Conservation (phyloP, 192 early-diverging fungal genomes). For the Coemansia aciculifera region DNA sequence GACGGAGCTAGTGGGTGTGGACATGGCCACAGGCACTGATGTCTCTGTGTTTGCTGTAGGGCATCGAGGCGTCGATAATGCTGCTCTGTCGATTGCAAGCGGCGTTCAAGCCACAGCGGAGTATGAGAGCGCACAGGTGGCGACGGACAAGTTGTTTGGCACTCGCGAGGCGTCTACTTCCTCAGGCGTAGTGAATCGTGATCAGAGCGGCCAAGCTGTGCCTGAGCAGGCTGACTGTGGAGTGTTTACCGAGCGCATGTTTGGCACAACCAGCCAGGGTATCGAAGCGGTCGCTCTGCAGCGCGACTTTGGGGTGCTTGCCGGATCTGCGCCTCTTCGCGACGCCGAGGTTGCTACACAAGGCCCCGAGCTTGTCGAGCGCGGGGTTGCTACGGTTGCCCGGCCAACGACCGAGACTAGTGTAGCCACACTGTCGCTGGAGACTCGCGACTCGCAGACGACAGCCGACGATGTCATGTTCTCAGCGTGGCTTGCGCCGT, state of each 20-base stretch:
- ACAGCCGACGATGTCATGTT: conserved; percentile 28
- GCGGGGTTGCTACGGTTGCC: conserved; percentile 22
- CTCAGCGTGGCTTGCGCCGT: conserved; percentile 39
- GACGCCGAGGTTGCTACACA: conserved; percentile 24
- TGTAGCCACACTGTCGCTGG: conserved; percentile 6
- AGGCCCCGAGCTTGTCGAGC: conserved; percentile 21
- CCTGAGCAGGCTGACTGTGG: conserved; percentile 12
- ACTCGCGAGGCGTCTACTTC: background rate
- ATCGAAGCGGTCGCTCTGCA: conserved; percentile 18
- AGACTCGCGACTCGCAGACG: conserved; percentile 18
- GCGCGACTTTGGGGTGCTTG: conserved; percentile 11
- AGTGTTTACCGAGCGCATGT: conserved; percentile 25
- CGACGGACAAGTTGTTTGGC: conserved; percentile 12
- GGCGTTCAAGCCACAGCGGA: conserved; percentile 15
- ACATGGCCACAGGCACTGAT: conserved; percentile 15
- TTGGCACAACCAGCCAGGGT: conserved; percentile 11
- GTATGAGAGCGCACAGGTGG: background rate
- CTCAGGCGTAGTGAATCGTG: background rate
- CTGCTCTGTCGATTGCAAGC: background rate
- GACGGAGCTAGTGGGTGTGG: background rate
- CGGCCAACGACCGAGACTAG: conserved; percentile 1
- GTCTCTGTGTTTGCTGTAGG: conserved; percentile 10
- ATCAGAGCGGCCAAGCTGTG: conserved; percentile 23
- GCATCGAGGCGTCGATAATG: conserved; percentile 14
- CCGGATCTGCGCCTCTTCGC: conserved; percentile 12